Base-by-base conservation (phyloP, 805 yeast species). In the Saccharomycopsis babjevae region DNA sequence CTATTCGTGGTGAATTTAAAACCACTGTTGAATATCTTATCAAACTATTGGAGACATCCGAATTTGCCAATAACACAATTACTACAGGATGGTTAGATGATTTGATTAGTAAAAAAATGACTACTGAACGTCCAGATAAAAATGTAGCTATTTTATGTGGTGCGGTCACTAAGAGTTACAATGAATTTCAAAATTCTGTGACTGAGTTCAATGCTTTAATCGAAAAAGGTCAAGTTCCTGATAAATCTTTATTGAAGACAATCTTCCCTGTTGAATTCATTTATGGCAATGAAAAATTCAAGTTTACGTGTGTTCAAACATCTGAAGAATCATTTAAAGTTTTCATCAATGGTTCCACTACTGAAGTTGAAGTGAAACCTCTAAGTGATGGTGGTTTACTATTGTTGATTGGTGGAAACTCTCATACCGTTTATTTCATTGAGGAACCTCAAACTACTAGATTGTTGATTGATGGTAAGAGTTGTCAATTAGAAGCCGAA, bases 41-140 rank as follows among this genome's bases (percentile, higher is more conserved):
- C 75, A 93, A 93, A 73, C 81, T 94, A 67, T 80, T 94, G 69
- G 98, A 94, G 77, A 92, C 99, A 28, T 94, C 96, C 60, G 99
- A 88, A 72, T 94, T 94, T 69, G 97, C 91, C 76, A 91, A 87
- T 62, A 96, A 94, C 75, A 93, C 94, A 57, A 93, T 94, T 70
- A 94, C 99, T 62, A 94, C 99, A 62, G 98, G 98, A 61, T 94
- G 99, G 99, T 83, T 94, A 70, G 99, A 94, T 74, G 98, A 93
- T 75, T 83, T 94, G 70, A 94, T 94, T 69, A 79, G 96, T 63
- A 89, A 89, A 75, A 91, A 88, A 69, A 83, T 96, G 73, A 94
- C 99, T 46, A 96, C 97, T 50, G 97, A 94, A 76, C 86, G 97
- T 75, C 99, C 99, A 50, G 97, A 96, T 73, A 83, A 91, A 54